phyloP scores from a whole-genome alignment of 257 asterid species.

The Buddleja alternifolia region DNA sequence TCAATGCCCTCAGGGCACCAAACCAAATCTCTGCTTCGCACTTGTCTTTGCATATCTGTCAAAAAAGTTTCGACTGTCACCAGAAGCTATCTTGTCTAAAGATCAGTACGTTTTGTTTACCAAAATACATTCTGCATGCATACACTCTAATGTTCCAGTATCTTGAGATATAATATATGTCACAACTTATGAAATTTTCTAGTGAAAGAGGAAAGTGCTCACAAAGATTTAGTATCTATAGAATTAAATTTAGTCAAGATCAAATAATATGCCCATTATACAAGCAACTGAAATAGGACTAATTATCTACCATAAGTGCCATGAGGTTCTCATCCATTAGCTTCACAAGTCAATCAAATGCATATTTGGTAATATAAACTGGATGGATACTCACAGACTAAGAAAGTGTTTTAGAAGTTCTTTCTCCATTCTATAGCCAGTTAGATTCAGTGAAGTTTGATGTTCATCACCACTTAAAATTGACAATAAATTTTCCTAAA shows the following conservation, averaged over 20 bases:
- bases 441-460: background rate
- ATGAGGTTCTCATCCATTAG: background rate
- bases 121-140: background rate
- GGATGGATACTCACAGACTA: too few species aligned
- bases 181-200: constrained; percentile 10
- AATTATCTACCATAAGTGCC: constrained; percentile 3
- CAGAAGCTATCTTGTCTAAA: background rate
- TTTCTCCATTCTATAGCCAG: background rate
- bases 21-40: constrained; percentile 81
- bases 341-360: background rate
- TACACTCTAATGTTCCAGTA: background rate
- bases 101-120: background rate
- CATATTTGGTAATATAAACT: too few species aligned
- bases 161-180: background rate
- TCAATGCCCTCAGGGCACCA: constrained; percentile 58
- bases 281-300: constrained; percentile 12
- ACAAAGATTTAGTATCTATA: background rate
- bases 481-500: background rate
- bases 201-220: background rate
- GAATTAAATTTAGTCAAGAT: constrained; percentile 14
- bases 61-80: constrained; percentile 28
- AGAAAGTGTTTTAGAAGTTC: background rate
- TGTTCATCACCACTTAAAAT: background rate
- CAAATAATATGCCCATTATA: constrained; percentile 9
- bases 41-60: constrained; percentile 83